Evolutionary conservation across 2,329 filamentous ascomycete species (phyloP).

Genomic region (Fusarium sp.): DNA sequence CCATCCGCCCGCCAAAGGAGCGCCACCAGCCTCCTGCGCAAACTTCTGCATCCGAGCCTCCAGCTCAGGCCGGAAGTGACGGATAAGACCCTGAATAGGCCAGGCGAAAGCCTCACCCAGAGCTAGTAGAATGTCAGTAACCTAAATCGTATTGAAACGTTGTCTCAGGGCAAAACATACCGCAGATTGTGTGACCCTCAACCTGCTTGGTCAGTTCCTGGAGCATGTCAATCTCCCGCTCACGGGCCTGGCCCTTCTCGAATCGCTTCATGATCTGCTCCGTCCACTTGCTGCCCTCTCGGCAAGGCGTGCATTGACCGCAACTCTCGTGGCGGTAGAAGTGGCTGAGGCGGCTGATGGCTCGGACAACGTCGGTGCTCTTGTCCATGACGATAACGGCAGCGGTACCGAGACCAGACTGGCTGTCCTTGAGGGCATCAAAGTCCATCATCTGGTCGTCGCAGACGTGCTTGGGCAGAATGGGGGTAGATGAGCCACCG

Average conservation of each 20-base stretch:
- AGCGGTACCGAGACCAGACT: slow-evolving; percentile 96
- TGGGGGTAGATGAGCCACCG: slow-evolving; percentile 95
- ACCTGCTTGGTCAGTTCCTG: slow-evolving; percentile 99
- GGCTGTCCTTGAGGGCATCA: slow-evolving; percentile 96
- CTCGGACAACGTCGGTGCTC: slow-evolving; percentile 94
- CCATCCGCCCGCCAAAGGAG: slow-evolving; percentile 91
- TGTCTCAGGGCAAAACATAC: slow-evolving; percentile 63
- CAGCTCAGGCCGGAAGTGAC: slow-evolving; percentile 96
- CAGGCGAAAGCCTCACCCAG: slow-evolving; percentile 98
- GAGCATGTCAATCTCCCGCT: slow-evolving; percentile 98
- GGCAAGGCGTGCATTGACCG: slow-evolving; percentile 99
- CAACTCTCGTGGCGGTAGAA: slow-evolving; percentile 99
- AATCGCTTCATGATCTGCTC: slow-evolving; percentile 99
- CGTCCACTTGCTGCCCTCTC: slow-evolving; percentile 99
- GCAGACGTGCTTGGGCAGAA: slow-evolving; percentile 90
- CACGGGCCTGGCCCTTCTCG: slow-evolving; percentile 89
- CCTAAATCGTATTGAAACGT: neutral
- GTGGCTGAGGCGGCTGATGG: slow-evolving; percentile 91
- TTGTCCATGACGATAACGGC: slow-evolving; percentile 99
- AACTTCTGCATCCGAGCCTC: slow-evolving; percentile 92
- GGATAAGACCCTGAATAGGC: slow-evolving; percentile 98
- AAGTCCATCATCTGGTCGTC: slow-evolving; percentile 99
- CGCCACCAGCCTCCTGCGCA: slow-evolving; percentile 79
- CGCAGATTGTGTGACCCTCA: slow-evolving; percentile 98
- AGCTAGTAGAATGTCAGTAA: slow-evolving; percentile 66